Evolutionary conservation across 2,329 filamentous ascomycete genomes (phyloP).

Genomic region (Myriosclerotinia curreyana): DNA sequence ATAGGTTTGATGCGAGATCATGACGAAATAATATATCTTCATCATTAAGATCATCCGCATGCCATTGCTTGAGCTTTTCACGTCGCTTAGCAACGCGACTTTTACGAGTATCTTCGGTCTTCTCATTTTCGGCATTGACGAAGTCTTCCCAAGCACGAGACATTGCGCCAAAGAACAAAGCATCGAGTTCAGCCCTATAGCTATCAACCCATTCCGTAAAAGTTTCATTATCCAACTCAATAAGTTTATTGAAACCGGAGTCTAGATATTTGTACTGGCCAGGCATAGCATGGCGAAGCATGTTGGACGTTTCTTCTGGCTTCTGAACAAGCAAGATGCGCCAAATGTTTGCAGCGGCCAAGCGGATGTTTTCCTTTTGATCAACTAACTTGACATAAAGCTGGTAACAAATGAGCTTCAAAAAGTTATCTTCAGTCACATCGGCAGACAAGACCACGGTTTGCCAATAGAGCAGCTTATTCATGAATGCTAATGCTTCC

Average conservation of each 20-base stretch:
- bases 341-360: conserved; percentile 79
- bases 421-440: conserved; percentile 73
- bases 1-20: conserved; percentile 80
- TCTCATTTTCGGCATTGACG: conserved; percentile 75
- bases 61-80: conserved; percentile 80
- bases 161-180: conserved; percentile 76
- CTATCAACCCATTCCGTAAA: conserved; percentile 88
- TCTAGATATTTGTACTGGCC: conserved; percentile 69
- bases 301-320: conserved; percentile 71
- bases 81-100: conserved; percentile 69
- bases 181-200: conserved; percentile 73
- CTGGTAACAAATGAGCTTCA: conserved; percentile 86
- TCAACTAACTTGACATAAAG: conserved; percentile 87
- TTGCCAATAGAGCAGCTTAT: conserved; percentile 93
- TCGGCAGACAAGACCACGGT: conserved; percentile 79
- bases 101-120: conserved; percentile 71
- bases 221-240: conserved; percentile 82
- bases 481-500: conserved; percentile 69
- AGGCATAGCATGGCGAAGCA: conserved; percentile 70
- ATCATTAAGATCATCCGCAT: conserved; percentile 61
- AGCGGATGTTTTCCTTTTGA: conserved; percentile 60
- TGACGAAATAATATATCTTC: conserved; percentile 78
- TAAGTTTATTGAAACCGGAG: conserved; percentile 76
- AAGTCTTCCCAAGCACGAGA: conserved; percentile 87
- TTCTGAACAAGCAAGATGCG: conserved; percentile 94